phyloP scores from a whole-genome alignment of 2,329 filamentous ascomycete species.

The Clonostachys solani region DNA sequence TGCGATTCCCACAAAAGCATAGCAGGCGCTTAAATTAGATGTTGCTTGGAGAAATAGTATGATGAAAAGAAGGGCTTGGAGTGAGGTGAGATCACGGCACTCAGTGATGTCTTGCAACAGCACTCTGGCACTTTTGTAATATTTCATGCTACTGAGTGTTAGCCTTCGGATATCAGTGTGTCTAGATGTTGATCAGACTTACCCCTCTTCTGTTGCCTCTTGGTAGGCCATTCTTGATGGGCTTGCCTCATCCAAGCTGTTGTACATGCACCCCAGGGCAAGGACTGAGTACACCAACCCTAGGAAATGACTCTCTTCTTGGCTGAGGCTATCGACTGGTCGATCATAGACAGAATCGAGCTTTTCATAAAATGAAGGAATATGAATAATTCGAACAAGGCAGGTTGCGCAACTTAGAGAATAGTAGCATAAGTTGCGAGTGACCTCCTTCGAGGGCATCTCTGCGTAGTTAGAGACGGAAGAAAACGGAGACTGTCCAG shows the following conservation, averaged over 20 bases:
- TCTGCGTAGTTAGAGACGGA: constrained; percentile 50
- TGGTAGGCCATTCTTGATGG: constrained; percentile 43
- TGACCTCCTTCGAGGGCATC: constrained; percentile 61
- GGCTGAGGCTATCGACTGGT: constrained; percentile 55
- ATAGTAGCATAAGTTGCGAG: constrained; percentile 48
- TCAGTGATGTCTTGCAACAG: constrained; percentile 63
- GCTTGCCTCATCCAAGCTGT: constrained; percentile 49
- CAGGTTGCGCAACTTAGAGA: constrained; percentile 54
- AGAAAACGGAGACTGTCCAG: constrained; percentile 58
- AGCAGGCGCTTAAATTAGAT: constrained; percentile 74
- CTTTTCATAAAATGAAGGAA: constrained; percentile 74
- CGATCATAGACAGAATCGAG: constrained; percentile 76
- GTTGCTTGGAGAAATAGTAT: constrained; percentile 78
- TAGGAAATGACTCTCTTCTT: constrained; percentile 65
- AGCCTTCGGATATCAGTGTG: constrained; percentile 10
- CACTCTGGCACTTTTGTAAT: constrained; percentile 63
- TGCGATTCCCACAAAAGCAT: constrained; percentile 75
- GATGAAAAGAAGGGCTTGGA: constrained; percentile 76
- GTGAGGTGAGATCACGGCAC: constrained; percentile 68
- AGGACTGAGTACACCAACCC: constrained; percentile 67
- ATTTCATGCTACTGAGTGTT: constrained; percentile 56
- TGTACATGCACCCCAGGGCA: constrained; percentile 70
- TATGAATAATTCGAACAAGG: constrained; percentile 68
- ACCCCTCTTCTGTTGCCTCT: constrained; percentile 53
- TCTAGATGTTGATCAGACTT: constrained; percentile 11